Evolutionary conservation across 805 yeast genomes (phyloP).

Genomic region (Kluyveromyces starmeri): DNA sequence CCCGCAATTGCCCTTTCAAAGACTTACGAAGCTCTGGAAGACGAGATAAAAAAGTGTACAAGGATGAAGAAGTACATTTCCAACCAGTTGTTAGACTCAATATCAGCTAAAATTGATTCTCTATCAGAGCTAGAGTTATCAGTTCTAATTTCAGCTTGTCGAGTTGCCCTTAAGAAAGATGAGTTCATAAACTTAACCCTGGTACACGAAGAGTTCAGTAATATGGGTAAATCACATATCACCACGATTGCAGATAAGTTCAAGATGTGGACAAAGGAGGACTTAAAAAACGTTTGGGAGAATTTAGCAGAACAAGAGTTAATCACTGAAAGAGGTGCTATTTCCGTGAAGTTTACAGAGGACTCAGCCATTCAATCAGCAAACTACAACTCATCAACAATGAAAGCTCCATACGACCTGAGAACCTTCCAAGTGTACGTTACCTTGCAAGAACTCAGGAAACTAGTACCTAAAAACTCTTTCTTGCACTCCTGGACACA

Average conservation of each 20-base stretch:
- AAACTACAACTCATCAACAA: conserved; percentile 32
- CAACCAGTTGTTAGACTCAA: conserved; percentile 24
- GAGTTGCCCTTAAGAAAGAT: conserved; percentile 54
- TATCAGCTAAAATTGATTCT: conserved; percentile 23
- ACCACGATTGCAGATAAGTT: conserved; percentile 23
- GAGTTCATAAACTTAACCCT: conserved; percentile 66
- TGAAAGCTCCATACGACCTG: conserved; percentile 32
- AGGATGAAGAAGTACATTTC: conserved; percentile 18
- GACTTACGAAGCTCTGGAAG: conserved; percentile 20
- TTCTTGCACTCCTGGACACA: conserved; percentile 28
- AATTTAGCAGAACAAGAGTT: conserved; percentile 47
- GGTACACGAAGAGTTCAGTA: conserved; percentile 66
- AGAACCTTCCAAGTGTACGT: conserved; percentile 45
- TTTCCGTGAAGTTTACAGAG: conserved; percentile 35
- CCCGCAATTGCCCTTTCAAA: conserved; percentile 34
- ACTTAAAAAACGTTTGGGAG: conserved; percentile 70
- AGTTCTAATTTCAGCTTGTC: conserved; percentile 63
- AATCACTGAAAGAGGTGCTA: conserved; percentile 37
- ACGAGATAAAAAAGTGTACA: conserved; percentile 12
- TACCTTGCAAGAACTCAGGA: conserved; percentile 41
- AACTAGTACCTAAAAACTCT: conserved; percentile 24
- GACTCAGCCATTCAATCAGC: conserved; percentile 33
- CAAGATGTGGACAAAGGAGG: conserved; percentile 47
- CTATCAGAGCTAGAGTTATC: conserved; percentile 67
- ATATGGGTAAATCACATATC: conserved; percentile 35